Conservation (phyloP, 2,329 filamentous ascomycete species). For the Ascocoryne sarcoides region DNA sequence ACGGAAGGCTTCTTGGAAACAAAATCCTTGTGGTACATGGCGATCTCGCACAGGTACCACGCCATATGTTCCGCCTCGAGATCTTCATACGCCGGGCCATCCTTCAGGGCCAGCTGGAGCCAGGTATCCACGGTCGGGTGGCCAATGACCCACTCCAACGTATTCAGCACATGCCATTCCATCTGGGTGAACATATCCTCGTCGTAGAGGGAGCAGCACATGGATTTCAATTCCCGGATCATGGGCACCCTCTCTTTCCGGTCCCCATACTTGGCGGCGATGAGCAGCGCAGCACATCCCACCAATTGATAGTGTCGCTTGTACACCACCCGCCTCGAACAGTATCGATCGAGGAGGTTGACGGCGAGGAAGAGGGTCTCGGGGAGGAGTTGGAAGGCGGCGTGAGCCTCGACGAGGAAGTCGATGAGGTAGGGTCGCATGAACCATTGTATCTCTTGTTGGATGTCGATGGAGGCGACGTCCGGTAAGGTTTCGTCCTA, state of each 20-base stretch:
- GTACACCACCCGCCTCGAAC: constrained; percentile 94
- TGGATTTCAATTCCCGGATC: constrained; percentile 93
- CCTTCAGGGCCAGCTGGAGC: constrained; percentile 75
- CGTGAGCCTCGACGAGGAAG: constrained; percentile 94
- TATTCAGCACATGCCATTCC: constrained; percentile 99
- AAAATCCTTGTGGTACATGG: constrained; percentile 93
- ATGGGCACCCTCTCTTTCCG: constrained; percentile 98
- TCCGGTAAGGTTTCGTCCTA: constrained; percentile 83
- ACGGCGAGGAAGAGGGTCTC: constrained; percentile 94
- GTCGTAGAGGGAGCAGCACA: constrained; percentile 98
- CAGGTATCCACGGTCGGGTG: constrained; percentile 96
- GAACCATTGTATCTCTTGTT: constrained; percentile 99
- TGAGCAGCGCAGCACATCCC: constrained; percentile 88
- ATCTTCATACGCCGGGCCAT: constrained; percentile 61
- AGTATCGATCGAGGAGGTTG: constrained; percentile 95
- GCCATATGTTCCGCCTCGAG: constrained; percentile 91
- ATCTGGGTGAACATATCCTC: constrained; percentile 99
- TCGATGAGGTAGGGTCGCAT: constrained; percentile 98
- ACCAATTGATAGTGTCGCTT: constrained; percentile 99
- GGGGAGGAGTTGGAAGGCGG: constrained; percentile 85
- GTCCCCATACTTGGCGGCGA: constrained; percentile 97
- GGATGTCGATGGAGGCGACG: constrained; percentile 96
- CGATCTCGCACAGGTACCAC: constrained; percentile 88
- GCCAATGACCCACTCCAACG: constrained; percentile 89
- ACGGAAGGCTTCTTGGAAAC: constrained; percentile 86